A percentile compares a stretch with the other conserved stretches of the same genome.
phyloP scores from a whole-genome alignment of 805 yeast genomes.

The Nakazawaea wyomingensis region DNA sequence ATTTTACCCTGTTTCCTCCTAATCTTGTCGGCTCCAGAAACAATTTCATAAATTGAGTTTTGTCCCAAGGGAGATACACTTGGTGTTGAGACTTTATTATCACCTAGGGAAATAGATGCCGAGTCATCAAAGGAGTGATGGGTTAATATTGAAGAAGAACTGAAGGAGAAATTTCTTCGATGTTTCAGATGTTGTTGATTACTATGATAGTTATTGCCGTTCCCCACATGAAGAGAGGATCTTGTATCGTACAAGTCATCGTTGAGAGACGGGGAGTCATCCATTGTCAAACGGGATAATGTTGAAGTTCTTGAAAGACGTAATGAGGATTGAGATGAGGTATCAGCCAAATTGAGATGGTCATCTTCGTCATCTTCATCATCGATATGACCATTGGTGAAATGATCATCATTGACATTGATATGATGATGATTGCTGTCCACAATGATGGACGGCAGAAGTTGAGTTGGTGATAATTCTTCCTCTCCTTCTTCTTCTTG shows the following conservation, averaged over 20 bases:
- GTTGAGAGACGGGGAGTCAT: constrained; percentile 10
- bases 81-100: constrained; percentile 32
- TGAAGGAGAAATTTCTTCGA: constrained; percentile 9
- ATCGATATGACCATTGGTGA: background rate
- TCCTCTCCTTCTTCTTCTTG: too few species aligned
- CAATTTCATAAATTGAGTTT: constrained; percentile 73
- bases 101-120: constrained; percentile 29
- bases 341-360: background rate
- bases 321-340: constrained; percentile 3
- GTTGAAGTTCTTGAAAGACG: constrained; percentile 2
- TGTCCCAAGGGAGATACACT: constrained; percentile 57
- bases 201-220: background rate
- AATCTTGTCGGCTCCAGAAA: constrained; percentile 50
- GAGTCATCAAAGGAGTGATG: constrained; percentile 31
- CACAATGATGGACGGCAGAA: too few species aligned
- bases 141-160: constrained; percentile 20
- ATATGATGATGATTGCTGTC: background rate
- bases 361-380: background rate
- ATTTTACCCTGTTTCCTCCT: constrained; percentile 19
- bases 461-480: too few species aligned
- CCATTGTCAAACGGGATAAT: constrained; percentile 7
- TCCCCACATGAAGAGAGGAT: constrained; percentile 4
- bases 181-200: background rate
- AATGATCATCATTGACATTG: background rate
- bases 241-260: constrained; percentile 11